Base-by-base conservation (phyloP, 179 eudicot species). In the Carnegiea gigantea region DNA sequence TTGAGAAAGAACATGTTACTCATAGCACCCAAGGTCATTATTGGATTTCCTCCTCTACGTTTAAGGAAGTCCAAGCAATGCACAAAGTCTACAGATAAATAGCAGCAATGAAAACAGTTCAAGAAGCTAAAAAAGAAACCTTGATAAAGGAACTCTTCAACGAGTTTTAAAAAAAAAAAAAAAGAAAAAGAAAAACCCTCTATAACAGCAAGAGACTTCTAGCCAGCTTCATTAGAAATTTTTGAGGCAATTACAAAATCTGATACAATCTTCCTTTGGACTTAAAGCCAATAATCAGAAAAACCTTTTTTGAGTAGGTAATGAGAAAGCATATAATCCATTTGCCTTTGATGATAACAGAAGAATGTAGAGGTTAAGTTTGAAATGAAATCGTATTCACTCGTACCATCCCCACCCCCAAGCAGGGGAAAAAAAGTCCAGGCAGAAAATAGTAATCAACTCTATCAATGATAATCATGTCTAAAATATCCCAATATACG, bases 1-100 rank as follows among this genome's bases (percentile, higher is more conserved):
- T 83, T 54, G 26, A n/a, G 83, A 78, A 49, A 86, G 38, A 80
- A 65, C 43, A 82, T 33, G 57, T 75, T 46, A 70, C 44, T 28
- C 54, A 26, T 18, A 85, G 33, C 1, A 54, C 65, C 8, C 17
- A 2, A 15, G 18, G 9, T 14, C 70, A 65, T 59, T 77, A 26
- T 43, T 17, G 24, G 23, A 81, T 51, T 12, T 76, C 44, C 73
- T 65, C 73, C 9, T 33, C 36, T 33, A 53, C 2, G 60, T 78
- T 75, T 76, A 9, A 76, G 62, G 36, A 60, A 30, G 54, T 11
- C 71, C 75, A 73, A 12, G 10, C 65, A 36, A 30, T 67, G 23
- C 75, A 33, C 15, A 72, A 65, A 77, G 30, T 9, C 23, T 46
- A 48, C 20, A 68, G 73, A 62, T 28, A 67, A 62, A 67, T 67